A percentile compares a stretch with the other conserved stretches of the same genome.
Evolutionary conservation across 176 grass and related monocot genomes (phyloP).

Genomic region (Chloris gayana): DNA sequence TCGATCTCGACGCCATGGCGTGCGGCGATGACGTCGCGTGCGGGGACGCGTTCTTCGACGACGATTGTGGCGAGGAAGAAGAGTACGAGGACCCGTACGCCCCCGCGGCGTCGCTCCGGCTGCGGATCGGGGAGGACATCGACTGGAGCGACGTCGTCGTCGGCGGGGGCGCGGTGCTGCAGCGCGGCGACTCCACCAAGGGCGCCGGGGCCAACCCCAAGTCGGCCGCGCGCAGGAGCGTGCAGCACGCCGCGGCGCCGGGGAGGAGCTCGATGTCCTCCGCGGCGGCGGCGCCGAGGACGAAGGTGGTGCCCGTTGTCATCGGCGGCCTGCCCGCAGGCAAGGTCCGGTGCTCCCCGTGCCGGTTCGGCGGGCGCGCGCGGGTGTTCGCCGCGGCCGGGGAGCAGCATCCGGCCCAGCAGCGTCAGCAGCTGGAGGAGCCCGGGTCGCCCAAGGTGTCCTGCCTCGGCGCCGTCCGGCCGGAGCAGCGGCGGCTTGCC

Average conservation of each 20-base stretch:
- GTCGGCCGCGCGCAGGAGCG: constrained; percentile 30
- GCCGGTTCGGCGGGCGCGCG: constrained; percentile 4
- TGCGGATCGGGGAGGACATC: constrained; percentile 40
- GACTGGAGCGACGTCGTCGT: constrained; percentile 35
- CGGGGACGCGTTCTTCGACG: background rate
- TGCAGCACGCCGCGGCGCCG: background rate
- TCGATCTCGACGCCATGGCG: background rate
- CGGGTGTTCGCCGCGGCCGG: constrained; percentile 31
- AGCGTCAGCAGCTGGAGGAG: background rate
- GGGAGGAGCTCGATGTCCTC: background rate
- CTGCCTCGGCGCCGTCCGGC: constrained; percentile 35
- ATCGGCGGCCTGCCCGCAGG: constrained; percentile 36
- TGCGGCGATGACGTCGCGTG: background rate
- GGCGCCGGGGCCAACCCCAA: constrained; percentile 48
- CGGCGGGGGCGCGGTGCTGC: constrained; percentile 22
- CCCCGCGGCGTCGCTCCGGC: constrained; percentile 24
- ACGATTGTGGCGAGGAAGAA: background rate
- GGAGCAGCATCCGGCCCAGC: background rate
- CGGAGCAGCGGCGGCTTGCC: background rate
- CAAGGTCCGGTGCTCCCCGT: background rate
- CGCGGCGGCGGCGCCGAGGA: background rate
- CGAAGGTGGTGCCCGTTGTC: background rate
- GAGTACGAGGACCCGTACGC: constrained; percentile 26
- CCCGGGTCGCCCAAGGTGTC: constrained; percentile 51
- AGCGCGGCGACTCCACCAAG: constrained; percentile 51